phyloP scores from a whole-genome alignment of 768 basidiomycete species.

The Serendipita sp. region DNA sequence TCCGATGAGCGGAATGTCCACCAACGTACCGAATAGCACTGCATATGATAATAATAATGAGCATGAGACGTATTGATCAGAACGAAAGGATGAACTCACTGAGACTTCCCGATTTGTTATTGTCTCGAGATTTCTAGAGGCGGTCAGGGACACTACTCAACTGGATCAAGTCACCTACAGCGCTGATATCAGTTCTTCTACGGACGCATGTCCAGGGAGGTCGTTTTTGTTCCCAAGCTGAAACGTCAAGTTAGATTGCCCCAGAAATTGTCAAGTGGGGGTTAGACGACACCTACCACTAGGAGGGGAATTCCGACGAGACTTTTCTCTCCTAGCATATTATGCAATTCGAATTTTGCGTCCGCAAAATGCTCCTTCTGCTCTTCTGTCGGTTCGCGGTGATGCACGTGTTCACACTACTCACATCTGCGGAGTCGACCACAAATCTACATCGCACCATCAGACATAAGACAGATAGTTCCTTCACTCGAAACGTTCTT shows the following conservation, averaged over 20 bases:
- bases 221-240: slow-evolving; percentile 93
- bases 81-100: slow-evolving; percentile 29
- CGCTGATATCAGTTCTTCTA: slow-evolving; percentile 67
- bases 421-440: slow-evolving; percentile 78
- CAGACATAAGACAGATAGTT: neutral
- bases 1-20: neutral
- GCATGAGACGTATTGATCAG: neutral
- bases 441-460: slow-evolving; percentile 50
- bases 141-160: neutral
- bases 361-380: slow-evolving; percentile 72
- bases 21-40: slow-evolving; percentile 64
- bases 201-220: slow-evolving; percentile 51
- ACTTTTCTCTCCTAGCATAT: slow-evolving; percentile 48
- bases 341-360: slow-evolving; percentile 70
- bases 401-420: slow-evolving; percentile 14
- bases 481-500: slow-evolving; percentile 17
- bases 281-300: slow-evolving; percentile 37
- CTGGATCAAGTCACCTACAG: slow-evolving; percentile 31
- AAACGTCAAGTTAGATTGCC: neutral
- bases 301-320: slow-evolving; percentile 62
- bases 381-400: neutral
- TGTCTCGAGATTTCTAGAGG: slow-evolving; percentile 52
- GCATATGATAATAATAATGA: slow-evolving; percentile 1
- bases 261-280: neutral
- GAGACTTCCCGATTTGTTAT: slow-evolving; percentile 69